Conservation (phyloP, 2,329 filamentous ascomycete species). For the Penicillium verrucosum region DNA sequence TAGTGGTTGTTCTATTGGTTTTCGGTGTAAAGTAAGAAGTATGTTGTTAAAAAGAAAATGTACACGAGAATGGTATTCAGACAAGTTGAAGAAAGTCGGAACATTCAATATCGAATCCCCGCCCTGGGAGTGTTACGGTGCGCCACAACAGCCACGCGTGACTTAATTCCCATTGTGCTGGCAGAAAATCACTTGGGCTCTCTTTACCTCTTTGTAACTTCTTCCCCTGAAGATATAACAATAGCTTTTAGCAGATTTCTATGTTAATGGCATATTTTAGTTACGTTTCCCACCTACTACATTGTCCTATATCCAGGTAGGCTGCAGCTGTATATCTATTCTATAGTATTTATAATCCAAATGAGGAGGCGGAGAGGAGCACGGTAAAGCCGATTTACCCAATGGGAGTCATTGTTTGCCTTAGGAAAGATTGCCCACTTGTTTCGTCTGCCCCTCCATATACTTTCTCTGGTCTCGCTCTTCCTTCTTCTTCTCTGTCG, state of each 20-base stretch:
- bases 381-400: neutral
- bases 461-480: neutral
- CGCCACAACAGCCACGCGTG: neutral
- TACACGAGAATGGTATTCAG: neutral
- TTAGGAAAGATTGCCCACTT: neutral
- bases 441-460: conserved; percentile 10
- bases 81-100: neutral
- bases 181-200: neutral
- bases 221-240: neutral
- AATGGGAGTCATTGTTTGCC: neutral
- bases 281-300: neutral
- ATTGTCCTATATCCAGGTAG: neutral
- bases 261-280: neutral
- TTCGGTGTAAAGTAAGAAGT: neutral
- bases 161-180: neutral
- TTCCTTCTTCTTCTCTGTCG: neutral
- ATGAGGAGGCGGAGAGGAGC: neutral
- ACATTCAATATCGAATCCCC: conserved; percentile 1
- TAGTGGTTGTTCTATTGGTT: neutral
- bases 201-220: neutral
- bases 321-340: neutral
- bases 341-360: neutral
- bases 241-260: neutral
- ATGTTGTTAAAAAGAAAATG: neutral
- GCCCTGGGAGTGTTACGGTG: neutral